Percentiles rank a stretch among this genome's conserved stretches.
These are phyloP conservation scores for Colletotrichum agaves DNA, from an alignment of 2,329 filamentous ascomycete species.

Conservation along the genomic window DNA sequence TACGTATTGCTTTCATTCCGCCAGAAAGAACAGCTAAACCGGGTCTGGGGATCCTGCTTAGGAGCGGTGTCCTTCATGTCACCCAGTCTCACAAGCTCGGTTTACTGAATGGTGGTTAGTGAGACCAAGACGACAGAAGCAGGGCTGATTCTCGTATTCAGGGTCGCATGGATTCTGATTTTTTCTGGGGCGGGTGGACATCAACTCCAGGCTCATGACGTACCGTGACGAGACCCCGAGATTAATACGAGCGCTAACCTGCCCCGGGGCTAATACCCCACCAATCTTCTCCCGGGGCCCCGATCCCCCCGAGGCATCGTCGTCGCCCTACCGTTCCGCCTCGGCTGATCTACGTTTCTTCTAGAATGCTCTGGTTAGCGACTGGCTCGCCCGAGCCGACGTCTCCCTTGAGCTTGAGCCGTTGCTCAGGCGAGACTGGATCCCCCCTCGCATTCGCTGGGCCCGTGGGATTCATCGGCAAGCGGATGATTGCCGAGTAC, in stretches of 20 bases:
- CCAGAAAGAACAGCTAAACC: not conserved
- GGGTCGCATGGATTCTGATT: conserved; percentile 23
- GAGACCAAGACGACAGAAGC: not conserved
- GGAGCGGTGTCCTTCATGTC: not conserved
- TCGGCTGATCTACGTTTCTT: conserved; percentile 25
- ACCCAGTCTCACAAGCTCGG: not conserved
- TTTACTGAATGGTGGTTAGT: conserved; percentile 1
- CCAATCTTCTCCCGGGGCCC: conserved; percentile 14
- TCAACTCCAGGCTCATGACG: conserved; percentile 26
- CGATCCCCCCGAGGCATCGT: conserved; percentile 12
- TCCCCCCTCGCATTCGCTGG: not conserved
- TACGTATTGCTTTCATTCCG: not conserved
- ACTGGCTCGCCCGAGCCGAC: not conserved
- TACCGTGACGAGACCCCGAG: conserved; percentile 14
- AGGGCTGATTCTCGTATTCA: conserved; percentile 29
- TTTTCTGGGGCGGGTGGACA: conserved; percentile 26
- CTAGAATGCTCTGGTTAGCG: conserved; percentile 14
- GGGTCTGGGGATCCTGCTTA: not conserved
- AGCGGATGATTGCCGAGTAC: not conserved
- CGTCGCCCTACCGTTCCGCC: conserved; percentile 10
- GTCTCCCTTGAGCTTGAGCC: not conserved
- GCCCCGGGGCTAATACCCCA: conserved; percentile 5
- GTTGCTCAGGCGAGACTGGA: not conserved
- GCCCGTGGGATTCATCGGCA: not conserved
- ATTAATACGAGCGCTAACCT: conserved; percentile 27